Evolutionary conservation across 805 yeast genomes (phyloP), one percentile per base, ranked within the genome.

Genomic region (Cyberlindnera xylosilytica): DNA sequence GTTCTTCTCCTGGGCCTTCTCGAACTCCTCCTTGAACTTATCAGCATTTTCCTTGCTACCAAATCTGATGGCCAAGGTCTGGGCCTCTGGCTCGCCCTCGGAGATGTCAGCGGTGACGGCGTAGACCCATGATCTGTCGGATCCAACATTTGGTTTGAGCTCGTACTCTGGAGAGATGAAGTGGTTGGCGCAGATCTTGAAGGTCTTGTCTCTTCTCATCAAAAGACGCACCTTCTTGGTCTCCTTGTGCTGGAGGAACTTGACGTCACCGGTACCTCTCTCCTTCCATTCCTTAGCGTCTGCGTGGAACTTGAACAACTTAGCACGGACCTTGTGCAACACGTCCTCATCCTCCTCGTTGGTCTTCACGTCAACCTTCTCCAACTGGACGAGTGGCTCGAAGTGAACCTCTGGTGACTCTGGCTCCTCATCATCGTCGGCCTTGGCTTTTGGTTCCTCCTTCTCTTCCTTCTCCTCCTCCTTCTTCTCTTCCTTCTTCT

Each of bases 121-220:
- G 72, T 93, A 93, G 52, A 93, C 98, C 99, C 99, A 93, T 27
- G 97, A 88, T 75, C 97, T 85, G 66, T 93, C 99, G 47, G 93
- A 83, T 38, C 99, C 98, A 52, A 93, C 90, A 63, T 93, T 93
- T 58, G 97, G 88, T 63, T 80, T 86, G 65, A 93, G 79, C 53
- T 69, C 78, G 69, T 85, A 87, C 55, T 85, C 95, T 49, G 91
- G 81, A 35, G 86, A 69, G 64, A 87, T 79, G 69, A 80, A 80
- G 70, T 93, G 99, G 74, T 93, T 93, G 57, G 99, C 99, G 69
- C 99, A 93, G 61, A 93, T 84, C 77, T 93, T 93, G 64, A 93
- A 78, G 42, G 98, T 93, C 76, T 91, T 91, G 73, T 93, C 99
- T 74, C 99, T 88, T 80, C 99, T 88, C 99, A 93, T 93, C 63